Conservation (phyloP, 305 asterid species). For the Plantago lanceolata region DNA sequence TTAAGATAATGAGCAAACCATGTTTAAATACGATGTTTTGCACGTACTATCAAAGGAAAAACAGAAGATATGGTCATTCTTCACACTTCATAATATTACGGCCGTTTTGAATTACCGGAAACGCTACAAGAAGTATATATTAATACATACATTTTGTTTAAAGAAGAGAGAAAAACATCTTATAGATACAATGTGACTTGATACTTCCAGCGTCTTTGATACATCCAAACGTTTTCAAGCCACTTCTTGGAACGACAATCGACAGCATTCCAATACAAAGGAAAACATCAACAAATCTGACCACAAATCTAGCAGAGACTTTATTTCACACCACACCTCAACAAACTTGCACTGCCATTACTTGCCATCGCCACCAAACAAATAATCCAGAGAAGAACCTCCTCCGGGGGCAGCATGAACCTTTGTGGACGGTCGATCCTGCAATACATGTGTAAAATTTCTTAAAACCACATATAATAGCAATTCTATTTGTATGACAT, state of each 20-base stretch:
- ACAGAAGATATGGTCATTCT: not conserved
- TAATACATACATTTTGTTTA: not conserved
- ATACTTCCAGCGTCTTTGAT: conserved; percentile 16
- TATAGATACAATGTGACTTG: not conserved
- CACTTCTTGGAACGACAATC: conserved; percentile 20
- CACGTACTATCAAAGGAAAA: no score
- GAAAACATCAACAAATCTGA: conserved; percentile 15
- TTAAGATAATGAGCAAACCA: no score
- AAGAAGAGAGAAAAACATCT: not conserved
- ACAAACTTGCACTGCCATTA: conserved; percentile 19
- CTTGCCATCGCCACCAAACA: conserved; percentile 45
- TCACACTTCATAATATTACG: not conserved
- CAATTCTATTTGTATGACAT: no score
- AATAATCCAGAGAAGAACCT: conserved; percentile 58
- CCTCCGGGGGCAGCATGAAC: conserved; percentile 77
- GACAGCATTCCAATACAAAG: conserved; percentile 21
- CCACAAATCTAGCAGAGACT: conserved; percentile 17
- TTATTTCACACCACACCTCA: conserved; percentile 12
- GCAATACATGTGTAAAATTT: conserved; percentile 19
- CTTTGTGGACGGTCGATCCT: conserved; percentile 70
- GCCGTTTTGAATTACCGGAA: not conserved
- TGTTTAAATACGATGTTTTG: no score
- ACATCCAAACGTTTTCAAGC: conserved; percentile 19
- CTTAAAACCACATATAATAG: not conserved
- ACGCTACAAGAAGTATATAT: not conserved